Evolutionary conservation across 768 basidiomycete species (phyloP), one percentile per base, ranked within the genome.

Genomic region (Lentinula detonsa): DNA sequence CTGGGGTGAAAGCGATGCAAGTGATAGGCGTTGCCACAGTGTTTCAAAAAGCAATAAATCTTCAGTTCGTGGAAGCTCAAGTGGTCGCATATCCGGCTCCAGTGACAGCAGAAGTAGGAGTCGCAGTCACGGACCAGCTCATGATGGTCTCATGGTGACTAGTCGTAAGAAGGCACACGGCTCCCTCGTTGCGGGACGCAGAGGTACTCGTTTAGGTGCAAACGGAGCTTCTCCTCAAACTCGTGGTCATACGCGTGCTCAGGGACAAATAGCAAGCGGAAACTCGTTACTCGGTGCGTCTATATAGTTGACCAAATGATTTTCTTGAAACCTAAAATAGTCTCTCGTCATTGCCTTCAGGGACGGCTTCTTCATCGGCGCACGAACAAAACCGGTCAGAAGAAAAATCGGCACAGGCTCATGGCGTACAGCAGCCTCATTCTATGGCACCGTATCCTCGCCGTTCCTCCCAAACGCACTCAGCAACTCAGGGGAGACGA

Each of bases 1-100:
- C 74, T 75, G 55, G 63, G 53, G 53, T 21, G 60, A 61, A 37
- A 61, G 60, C 34, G 60, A 61, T 9, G 7, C 15, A 2, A 40
- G 52, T 54, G 53, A 46, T 43, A 11, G 46, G 31, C 40, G 34
- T 11, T 9, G 21, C 4, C 16, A 11, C 34, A 15, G 43, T 16
- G 16, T 9, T 3, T 9, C 46, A 1, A 54, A 48, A 16, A 54
- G 40, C 18, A 39, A 15, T 39, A 33, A 42, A 34, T 18, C 15
- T 4, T 31, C 45, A 15, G 23, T 35, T 35, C 49, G 59, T n/a
- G 50, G 59, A 31, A 40, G 49, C 35, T n/a, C 59, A 28, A 40
- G 28, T 34, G 28, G 28, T 4, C 28, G 57, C 40, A 18, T 11
- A 18, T 51, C 59, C 7, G 34, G 58, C 18, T 35, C 58, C 5